Percentiles rank a stretch among this genome's conserved stretches.
Evolutionary conservation across 768 basidiomycete species (phyloP).

Genomic region (Psilocybe cubensis): DNA sequence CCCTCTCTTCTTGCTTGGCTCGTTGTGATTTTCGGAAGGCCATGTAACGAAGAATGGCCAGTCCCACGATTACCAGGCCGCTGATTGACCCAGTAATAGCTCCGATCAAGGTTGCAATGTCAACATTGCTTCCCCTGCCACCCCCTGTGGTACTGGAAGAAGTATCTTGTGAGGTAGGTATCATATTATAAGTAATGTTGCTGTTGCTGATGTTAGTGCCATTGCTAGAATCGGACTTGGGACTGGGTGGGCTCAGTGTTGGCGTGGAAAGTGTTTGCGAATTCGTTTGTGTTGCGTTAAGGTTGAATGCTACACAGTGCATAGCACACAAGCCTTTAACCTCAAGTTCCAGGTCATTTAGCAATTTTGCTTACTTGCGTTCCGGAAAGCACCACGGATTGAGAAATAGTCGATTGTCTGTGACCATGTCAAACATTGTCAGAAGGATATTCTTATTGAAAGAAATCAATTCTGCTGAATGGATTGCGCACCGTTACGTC

Average conservation of each 20-base stretch:
- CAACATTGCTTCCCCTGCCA: not conserved
- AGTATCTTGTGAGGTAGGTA: not conserved
- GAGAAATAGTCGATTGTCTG: not conserved
- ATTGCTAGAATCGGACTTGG: not conserved
- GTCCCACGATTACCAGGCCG: not conserved
- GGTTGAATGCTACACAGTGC: not conserved
- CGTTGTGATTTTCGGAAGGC: not conserved
- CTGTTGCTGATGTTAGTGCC: not conserved
- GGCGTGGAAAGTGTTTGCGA: not conserved
- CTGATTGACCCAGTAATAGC: not conserved
- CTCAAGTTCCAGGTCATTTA: not conserved
- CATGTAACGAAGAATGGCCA: not conserved
- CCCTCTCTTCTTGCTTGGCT: not conserved
- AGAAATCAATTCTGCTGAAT: too few relatives aligned
- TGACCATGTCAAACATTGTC: not conserved
- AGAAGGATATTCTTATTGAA: too few relatives aligned
- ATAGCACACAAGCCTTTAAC: not conserved
- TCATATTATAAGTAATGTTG: not conserved
- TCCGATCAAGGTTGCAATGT: not conserved
- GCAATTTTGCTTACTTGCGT: not conserved
- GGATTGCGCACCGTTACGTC: not conserved
- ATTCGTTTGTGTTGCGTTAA: not conserved
- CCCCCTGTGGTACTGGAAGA: not conserved
- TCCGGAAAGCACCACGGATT: not conserved
- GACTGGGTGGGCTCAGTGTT: not conserved